Evolutionary conservation across 2,329 filamentous ascomycete genomes (phyloP).

Genomic region (Botrytis pseudocinerea): DNA sequence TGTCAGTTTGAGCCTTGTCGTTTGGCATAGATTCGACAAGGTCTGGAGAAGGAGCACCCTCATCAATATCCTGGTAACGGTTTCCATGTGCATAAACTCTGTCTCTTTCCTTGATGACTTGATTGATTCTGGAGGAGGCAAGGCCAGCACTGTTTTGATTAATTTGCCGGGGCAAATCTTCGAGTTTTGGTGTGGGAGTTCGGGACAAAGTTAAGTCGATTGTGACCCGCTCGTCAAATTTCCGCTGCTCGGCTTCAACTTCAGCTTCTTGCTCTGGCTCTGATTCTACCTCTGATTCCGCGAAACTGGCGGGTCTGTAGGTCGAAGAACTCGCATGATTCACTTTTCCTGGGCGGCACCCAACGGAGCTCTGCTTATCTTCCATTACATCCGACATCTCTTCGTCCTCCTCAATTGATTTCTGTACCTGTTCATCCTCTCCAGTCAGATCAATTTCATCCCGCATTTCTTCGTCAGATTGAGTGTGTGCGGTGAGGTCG

Average conservation of each 20-base stretch:
- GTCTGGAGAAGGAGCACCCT: neutral
- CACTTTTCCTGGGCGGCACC: neutral
- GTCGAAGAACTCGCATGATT: neutral
- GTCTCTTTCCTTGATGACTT: neutral
- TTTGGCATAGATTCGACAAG: neutral
- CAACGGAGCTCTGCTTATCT: neutral
- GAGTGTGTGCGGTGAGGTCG: neutral
- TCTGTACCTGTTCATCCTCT: neutral
- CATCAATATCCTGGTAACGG: neutral
- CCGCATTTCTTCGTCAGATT: neutral
- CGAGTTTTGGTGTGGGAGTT: neutral
- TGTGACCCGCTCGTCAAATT: neutral
- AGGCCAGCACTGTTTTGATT: neutral
- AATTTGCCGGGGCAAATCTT: neutral
- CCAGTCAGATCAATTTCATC: neutral
- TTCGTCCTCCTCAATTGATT: neutral
- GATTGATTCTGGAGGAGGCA: neutral
- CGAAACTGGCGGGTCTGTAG: neutral
- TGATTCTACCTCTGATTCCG: neutral
- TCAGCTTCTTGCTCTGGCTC: neutral
- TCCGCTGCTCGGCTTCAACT: neutral
- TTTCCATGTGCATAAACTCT: neutral
- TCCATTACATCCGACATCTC: neutral
- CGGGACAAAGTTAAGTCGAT: neutral
- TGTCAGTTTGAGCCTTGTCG: neutral